Conservation (phyloP, 495 filamentous ascomycete genomes). For the Massariosphaeria phaeospora region DNA sequence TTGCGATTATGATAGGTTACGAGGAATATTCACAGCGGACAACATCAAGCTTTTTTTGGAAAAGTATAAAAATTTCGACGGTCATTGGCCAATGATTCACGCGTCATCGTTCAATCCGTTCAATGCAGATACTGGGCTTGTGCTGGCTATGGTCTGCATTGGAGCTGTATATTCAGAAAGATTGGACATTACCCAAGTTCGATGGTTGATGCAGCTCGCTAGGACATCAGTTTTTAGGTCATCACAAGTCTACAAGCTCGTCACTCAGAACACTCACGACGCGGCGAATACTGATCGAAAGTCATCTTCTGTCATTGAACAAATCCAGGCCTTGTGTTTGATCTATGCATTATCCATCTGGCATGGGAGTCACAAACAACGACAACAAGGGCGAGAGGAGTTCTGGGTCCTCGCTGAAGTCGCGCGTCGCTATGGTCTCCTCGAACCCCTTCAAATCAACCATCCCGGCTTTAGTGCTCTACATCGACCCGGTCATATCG, state of each 20-base stretch:
- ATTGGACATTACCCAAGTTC: constrained; percentile 49
- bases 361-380: constrained; percentile 58
- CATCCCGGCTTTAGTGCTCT: constrained; percentile 40
- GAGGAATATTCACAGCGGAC: constrained; percentile 51
- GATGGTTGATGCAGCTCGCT: constrained; percentile 55
- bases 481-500: constrained; percentile 34
- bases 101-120: constrained; percentile 60
- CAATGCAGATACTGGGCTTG: constrained; percentile 55
- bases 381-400: constrained; percentile 50
- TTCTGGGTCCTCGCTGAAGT: constrained; percentile 51
- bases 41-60: constrained; percentile 60
- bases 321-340: constrained; percentile 56
- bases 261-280: constrained; percentile 37
- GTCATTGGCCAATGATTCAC: constrained; percentile 65
- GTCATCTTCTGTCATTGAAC: constrained; percentile 48
- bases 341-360: constrained; percentile 55
- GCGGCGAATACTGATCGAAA: constrained; percentile 32
- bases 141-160: constrained; percentile 59
- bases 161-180: constrained; percentile 62
- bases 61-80: constrained; percentile 58
- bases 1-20: constrained; percentile 37
- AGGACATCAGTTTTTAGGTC: constrained; percentile 48
- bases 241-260: constrained; percentile 45
- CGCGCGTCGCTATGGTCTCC: constrained; percentile 48
- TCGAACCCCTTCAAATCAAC: constrained; percentile 41